phyloP scores from a whole-genome alignment of 345 rosid genomes.

The Salix caprea region DNA sequence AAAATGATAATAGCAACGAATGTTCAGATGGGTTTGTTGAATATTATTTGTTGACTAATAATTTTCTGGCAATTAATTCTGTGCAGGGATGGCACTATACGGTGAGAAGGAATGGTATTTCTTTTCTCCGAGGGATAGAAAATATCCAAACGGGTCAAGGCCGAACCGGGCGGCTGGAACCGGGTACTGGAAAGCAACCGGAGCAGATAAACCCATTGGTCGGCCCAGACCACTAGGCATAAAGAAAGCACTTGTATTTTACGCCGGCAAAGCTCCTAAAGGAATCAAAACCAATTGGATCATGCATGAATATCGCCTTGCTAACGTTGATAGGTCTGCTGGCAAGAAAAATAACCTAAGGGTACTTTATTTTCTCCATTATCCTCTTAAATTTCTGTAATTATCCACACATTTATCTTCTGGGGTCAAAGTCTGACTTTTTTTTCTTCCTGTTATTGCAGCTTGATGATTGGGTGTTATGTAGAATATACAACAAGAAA shows the following conservation, averaged over 20 bases:
- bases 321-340: constrained; percentile 77
- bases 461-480: constrained; percentile 87
- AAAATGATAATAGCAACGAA: background rate
- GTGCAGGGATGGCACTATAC: constrained; percentile 57
- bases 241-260: constrained; percentile 84
- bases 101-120: constrained; percentile 97
- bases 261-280: constrained; percentile 79
- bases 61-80: background rate
- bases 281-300: constrained; percentile 93
- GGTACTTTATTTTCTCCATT: constrained; percentile 32
- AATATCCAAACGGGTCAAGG: constrained; percentile 81
- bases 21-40: background rate
- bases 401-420: background rate
- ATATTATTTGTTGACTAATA: background rate
- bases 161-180: constrained; percentile 87
- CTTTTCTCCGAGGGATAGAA: constrained; percentile 82
- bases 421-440: background rate
- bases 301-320: constrained; percentile 93
- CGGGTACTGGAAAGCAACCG: constrained; percentile 94
- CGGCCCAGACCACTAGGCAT: constrained; percentile 70
- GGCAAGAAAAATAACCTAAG: constrained; percentile 50
- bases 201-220: constrained; percentile 88
- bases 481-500: constrained; percentile 83
- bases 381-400: background rate
- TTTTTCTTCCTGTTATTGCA: constrained; percentile 21